Evolutionary conservation across 306 rosid genomes (phyloP).

Genomic region (Citrullus mucosospermus): DNA sequence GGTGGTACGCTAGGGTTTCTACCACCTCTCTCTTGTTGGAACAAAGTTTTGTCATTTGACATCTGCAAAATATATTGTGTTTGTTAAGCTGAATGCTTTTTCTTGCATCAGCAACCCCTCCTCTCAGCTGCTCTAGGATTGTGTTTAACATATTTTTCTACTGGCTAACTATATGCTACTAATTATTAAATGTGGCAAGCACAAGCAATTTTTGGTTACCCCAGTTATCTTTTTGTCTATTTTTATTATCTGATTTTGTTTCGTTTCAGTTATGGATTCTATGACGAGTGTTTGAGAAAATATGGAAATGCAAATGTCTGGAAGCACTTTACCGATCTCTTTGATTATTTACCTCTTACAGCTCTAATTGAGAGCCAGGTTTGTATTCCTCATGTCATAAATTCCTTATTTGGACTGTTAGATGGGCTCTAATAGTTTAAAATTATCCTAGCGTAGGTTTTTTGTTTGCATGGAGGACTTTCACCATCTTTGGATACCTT

Average conservation of each 20-base stretch:
- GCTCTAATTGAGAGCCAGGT: constrained; percentile 99
- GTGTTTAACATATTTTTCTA: background rate
- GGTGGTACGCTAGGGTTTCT: background rate
- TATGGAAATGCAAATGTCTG: constrained; percentile 98
- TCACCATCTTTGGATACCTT: constrained; percentile 91
- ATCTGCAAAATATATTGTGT: background rate
- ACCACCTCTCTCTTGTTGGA: background rate
- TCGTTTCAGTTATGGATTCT: constrained; percentile 87
- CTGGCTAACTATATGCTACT: background rate
- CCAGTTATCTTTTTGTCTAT: background rate
- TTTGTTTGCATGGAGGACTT: constrained; percentile 98
- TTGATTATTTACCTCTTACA: constrained; percentile 91
- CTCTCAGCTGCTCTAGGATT: background rate
- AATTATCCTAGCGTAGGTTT: constrained; percentile 31
- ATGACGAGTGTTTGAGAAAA: constrained; percentile 95
- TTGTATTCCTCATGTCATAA: constrained; percentile 16
- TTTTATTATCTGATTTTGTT: background rate
- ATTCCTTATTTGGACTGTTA: background rate
- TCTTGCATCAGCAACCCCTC: background rate
- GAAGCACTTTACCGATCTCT: constrained; percentile 88
- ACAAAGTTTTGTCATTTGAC: background rate
- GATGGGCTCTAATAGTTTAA: background rate
- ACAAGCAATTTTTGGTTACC: background rate
- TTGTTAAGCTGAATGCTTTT: background rate
- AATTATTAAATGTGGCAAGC: background rate